phyloP scores from a whole-genome alignment of 805 yeast genomes.

The Clavispora santaluciae region DNA sequence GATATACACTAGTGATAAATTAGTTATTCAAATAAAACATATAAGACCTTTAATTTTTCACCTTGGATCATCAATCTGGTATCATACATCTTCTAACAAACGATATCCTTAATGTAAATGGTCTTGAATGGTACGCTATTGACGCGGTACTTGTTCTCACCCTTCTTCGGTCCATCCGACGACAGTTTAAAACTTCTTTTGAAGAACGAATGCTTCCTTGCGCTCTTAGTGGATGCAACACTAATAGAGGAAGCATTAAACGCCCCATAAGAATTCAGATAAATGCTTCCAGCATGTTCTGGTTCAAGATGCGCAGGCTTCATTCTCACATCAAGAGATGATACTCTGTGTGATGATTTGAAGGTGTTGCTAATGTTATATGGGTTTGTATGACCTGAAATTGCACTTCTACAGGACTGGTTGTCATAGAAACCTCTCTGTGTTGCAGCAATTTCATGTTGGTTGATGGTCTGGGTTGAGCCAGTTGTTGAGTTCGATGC shows the following conservation, averaged over 20 bases:
- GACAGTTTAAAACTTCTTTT: neutral
- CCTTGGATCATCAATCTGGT: too few species aligned
- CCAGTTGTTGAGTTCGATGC: neutral
- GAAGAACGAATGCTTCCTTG: neutral
- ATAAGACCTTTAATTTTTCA: too few species aligned
- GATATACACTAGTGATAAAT: neutral
- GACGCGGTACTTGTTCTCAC: constrained; percentile 24
- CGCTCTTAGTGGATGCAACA: neutral
- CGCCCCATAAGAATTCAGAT: constrained; percentile 4
- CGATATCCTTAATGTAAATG: constrained; percentile 13
- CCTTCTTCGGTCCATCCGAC: constrained; percentile 2
- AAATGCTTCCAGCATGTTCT: constrained; percentile 10
- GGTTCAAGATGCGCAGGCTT: constrained; percentile 1
- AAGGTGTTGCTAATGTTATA: neutral
- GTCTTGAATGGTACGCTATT: constrained; percentile 21
- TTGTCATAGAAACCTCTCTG: neutral
- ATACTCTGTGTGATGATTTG: constrained; percentile 8
- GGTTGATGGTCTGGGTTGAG: neutral
- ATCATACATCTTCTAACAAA: constrained; percentile 1
- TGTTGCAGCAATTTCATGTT: neutral
- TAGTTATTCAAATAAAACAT: constrained; percentile 2
- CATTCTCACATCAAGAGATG: constrained; percentile 11
- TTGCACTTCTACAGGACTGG: neutral
- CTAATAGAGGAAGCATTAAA: constrained; percentile 3
- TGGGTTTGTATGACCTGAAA: neutral